These are phyloP conservation scores for Trichocomaceae sp. DNA, from an alignment of 2,329 filamentous ascomycete genomes.

Conservation along the genomic window DNA sequence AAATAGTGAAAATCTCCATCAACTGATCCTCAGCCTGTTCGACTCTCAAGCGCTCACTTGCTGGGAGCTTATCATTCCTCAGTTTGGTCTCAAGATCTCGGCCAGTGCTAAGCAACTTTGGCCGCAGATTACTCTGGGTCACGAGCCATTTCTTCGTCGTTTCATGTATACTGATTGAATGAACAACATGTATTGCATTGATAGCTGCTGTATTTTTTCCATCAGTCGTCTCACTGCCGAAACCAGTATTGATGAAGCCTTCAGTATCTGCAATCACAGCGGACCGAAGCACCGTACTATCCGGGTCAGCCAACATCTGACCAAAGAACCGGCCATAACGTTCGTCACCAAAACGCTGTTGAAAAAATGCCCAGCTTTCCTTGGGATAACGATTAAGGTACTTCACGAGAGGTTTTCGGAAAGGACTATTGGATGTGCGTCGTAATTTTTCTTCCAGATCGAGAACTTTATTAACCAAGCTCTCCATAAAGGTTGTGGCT, in stretches of 20 bases:
- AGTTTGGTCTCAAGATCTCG: slow-evolving; percentile 73
- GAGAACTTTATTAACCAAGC: slow-evolving; percentile 82
- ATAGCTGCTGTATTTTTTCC: slow-evolving; percentile 71
- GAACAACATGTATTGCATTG: slow-evolving; percentile 79
- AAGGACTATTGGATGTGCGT: slow-evolving; percentile 83
- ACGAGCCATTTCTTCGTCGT: slow-evolving; percentile 62
- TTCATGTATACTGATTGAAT: slow-evolving; percentile 65
- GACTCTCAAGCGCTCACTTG: slow-evolving; percentile 70
- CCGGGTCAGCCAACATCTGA: slow-evolving; percentile 70
- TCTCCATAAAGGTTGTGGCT: slow-evolving; percentile 84
- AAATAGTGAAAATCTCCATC: slow-evolving; percentile 75
- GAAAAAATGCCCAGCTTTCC: slow-evolving; percentile 75
- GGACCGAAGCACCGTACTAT: slow-evolving; percentile 67
- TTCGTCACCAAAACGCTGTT: slow-evolving; percentile 72
- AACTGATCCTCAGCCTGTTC: slow-evolving; percentile 86
- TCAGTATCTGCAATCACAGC: slow-evolving; percentile 68
- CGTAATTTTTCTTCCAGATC: slow-evolving; percentile 79
- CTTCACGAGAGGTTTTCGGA: slow-evolving; percentile 81
- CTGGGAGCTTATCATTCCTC: slow-evolving; percentile 61
- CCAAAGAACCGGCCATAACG: slow-evolving; percentile 86
- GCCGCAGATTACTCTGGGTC: slow-evolving; percentile 52
- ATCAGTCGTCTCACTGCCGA: slow-evolving; percentile 58
- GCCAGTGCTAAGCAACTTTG: slow-evolving; percentile 56
- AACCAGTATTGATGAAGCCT: slow-evolving; percentile 59
- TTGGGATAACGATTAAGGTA: slow-evolving; percentile 90